Conservation (phyloP, 768 basidiomycete genomes). For the Lactifluus rugatus region DNA sequence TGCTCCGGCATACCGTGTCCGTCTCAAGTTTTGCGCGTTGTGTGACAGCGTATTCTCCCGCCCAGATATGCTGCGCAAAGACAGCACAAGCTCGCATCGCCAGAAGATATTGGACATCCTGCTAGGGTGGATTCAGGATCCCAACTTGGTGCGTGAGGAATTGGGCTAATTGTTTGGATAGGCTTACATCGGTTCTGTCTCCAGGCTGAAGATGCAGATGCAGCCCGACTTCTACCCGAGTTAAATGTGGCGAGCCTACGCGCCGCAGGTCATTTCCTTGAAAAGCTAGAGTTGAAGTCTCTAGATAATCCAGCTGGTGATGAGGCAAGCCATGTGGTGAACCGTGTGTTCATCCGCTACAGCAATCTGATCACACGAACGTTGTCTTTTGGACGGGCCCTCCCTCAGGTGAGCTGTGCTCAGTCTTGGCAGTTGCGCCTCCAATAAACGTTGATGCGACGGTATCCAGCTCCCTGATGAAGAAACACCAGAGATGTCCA, state of each 20-base stretch:
- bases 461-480: conserved; percentile 2
- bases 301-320: conserved; percentile 49
- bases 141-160: conserved; percentile 35
- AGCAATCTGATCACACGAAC: conserved; percentile 54
- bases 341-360: conserved; percentile 74
- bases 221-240: conserved; percentile 41
- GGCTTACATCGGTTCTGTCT: neutral
- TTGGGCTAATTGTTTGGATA: neutral
- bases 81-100: conserved; percentile 47
- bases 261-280: conserved; percentile 65
- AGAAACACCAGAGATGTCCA: neutral
- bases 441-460: neutral
- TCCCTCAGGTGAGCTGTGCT: conserved; percentile 24
- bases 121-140: conserved; percentile 68
- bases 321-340: conserved; percentile 58
- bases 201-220: conserved; percentile 31
- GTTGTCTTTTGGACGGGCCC: conserved; percentile 43
- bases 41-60: conserved; percentile 60
- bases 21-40: conserved; percentile 65
- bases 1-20: conserved; percentile 48
- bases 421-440: neutral
- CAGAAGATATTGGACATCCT: conserved; percentile 67
- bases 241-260: conserved; percentile 65
- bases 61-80: conserved; percentile 55
- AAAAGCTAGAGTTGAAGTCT: conserved; percentile 59